Conservation (phyloP, 768 basidiomycete species). For the Roridomyces roridus region DNA sequence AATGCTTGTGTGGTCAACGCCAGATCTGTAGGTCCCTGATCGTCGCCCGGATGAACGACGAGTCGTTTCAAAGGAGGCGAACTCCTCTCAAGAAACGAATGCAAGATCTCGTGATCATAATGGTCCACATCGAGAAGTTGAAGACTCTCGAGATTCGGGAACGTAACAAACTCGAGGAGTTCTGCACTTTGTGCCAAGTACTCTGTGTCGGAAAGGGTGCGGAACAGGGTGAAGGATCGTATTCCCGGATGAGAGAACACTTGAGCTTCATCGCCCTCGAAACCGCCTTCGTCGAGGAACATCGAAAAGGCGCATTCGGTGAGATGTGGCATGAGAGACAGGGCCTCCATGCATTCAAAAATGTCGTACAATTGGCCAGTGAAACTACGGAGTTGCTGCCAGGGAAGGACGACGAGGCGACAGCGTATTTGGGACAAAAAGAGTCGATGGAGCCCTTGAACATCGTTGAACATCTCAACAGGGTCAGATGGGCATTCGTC, state of each 20-base stretch:
- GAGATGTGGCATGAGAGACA: slow-evolving; percentile 1
- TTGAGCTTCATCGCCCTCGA: neutral
- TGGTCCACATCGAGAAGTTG: no score
- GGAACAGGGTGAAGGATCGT: neutral
- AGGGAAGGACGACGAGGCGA: neutral
- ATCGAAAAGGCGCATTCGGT: neutral
- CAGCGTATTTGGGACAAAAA: neutral
- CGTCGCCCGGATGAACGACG: no score
- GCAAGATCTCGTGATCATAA: no score
- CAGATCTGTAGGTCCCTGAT: no score
- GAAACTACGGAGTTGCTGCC: slow-evolving; percentile 13
- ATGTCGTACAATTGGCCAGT: neutral
- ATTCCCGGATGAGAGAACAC: neutral
- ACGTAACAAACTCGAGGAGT: neutral
- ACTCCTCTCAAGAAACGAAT: no score
- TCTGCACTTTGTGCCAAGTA: neutral
- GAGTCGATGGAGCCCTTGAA: neutral
- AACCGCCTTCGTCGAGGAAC: neutral
- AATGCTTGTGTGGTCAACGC: no score
- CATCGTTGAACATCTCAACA: neutral
- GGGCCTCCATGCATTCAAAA: neutral
- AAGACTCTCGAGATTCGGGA: no score
- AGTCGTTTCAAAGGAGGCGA: no score
- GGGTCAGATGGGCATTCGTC: no score
- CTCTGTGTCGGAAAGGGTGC: neutral